These are phyloP conservation scores for Ascosphaera apis DNA, from an alignment of 2,329 filamentous ascomycete genomes.

Conservation along the genomic window DNA sequence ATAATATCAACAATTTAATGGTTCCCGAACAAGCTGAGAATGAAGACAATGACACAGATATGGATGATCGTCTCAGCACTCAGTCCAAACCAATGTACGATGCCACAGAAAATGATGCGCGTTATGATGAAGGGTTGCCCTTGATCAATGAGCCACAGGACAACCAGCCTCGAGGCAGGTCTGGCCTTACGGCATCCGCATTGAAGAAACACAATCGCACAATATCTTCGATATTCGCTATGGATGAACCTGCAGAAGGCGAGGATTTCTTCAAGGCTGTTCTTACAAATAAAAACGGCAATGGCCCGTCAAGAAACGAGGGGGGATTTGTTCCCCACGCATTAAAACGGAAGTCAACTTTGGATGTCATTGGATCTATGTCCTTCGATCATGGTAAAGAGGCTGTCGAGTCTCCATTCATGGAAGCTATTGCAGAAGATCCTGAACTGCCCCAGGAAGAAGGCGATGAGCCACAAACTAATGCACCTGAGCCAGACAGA, in stretches of 20 bases:
- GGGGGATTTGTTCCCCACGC: conserved; percentile 7
- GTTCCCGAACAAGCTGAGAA: neutral
- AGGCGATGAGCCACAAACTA: neutral
- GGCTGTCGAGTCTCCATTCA: neutral
- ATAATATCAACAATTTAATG: neutral
- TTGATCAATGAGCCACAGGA: conserved; percentile 3
- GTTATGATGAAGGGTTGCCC: conserved; percentile 8
- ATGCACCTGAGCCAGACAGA: too few species aligned
- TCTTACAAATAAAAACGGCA: neutral
- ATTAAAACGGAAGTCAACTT: conserved; percentile 47
- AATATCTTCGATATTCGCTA: neutral
- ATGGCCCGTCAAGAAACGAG: neutral
- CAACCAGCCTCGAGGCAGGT: neutral
- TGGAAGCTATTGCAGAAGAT: conserved; percentile 6
- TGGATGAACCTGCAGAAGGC: neutral
- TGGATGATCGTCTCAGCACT: neutral
- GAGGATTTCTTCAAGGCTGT: neutral
- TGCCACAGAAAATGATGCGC: conserved; percentile 3
- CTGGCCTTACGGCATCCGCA: neutral
- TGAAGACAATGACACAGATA: neutral
- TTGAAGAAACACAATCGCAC: neutral
- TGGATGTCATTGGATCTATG: conserved; percentile 37
- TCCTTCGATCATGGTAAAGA: conserved; percentile 14
- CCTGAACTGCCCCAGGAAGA: neutral
- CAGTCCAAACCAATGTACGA: conserved; percentile 1